phyloP scores from a whole-genome alignment of 2,329 filamentous ascomycete species.

The Berkeleyomyces rouxiae region DNA sequence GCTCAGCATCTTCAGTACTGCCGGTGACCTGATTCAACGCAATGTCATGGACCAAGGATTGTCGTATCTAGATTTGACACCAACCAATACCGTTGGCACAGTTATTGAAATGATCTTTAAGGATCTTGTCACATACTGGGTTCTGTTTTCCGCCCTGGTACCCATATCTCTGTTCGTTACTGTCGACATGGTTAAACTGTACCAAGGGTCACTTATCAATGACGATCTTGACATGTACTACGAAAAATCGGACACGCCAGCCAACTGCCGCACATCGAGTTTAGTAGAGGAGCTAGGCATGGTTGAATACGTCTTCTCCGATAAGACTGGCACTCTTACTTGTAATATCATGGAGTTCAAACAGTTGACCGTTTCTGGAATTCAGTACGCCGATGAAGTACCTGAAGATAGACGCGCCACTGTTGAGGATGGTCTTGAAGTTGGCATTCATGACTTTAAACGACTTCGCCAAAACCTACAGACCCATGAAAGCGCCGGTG shows the following conservation, averaged over 20 bases:
- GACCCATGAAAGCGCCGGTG: slow-evolving; percentile 31
- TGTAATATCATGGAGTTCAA: slow-evolving; percentile 99
- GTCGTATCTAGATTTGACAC: slow-evolving; percentile 53
- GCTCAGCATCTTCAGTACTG: slow-evolving; percentile 76
- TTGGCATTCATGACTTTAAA: slow-evolving; percentile 74
- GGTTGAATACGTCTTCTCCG: slow-evolving; percentile 96
- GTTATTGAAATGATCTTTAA: slow-evolving; percentile 71
- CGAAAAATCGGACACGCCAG: slow-evolving; percentile 83
- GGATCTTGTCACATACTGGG: slow-evolving; percentile 97
- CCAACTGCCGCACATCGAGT: slow-evolving; percentile 89
- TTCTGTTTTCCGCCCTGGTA: slow-evolving; percentile 88
- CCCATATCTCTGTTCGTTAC: slow-evolving; percentile 97
- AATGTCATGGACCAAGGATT: slow-evolving; percentile 45
- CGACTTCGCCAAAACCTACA: slow-evolving; percentile 53
- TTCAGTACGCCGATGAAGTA: slow-evolving; percentile 85
- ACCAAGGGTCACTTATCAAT: slow-evolving; percentile 93
- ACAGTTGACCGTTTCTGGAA: slow-evolving; percentile 79
- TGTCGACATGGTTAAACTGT: slow-evolving; percentile 94
- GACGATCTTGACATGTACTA: slow-evolving; percentile 97
- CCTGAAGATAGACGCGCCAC: slow-evolving; percentile 77
- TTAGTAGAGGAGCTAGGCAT: slow-evolving; percentile 94
- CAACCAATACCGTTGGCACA: slow-evolving; percentile 34
- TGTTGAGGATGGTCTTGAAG: slow-evolving; percentile 61
- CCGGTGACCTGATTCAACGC: slow-evolving; percentile 74
- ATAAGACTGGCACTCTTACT: slow-evolving; percentile 91